Evolutionary conservation across 2,329 filamentous ascomycete genomes (phyloP).

Genomic region (Ceratocystis albifundus): DNA sequence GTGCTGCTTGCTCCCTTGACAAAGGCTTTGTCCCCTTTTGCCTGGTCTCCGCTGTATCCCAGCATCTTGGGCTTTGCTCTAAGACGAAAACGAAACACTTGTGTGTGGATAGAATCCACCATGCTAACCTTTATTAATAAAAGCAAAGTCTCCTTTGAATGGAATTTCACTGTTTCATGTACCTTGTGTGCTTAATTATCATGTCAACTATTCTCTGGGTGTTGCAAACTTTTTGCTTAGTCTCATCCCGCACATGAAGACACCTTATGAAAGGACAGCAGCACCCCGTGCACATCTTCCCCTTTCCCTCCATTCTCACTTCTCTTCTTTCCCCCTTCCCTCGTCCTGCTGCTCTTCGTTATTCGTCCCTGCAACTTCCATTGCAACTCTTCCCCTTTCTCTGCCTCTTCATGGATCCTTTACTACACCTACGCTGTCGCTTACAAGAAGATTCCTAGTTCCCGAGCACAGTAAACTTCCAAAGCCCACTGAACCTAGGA

Average conservation of each 20-base stretch:
- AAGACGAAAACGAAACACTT: not conserved
- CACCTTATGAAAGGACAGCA: not conserved
- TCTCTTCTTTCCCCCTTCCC: not conserved
- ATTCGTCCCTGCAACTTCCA: not conserved
- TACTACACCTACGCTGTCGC: not conserved
- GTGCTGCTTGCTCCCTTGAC: not conserved
- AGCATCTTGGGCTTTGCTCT: not conserved
- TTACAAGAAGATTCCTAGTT: not conserved
- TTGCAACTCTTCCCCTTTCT: not conserved
- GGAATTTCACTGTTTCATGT: not conserved
- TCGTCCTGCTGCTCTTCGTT: not conserved
- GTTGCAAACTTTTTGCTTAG: not conserved
- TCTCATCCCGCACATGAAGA: not conserved
- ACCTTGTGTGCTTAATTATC: not conserved
- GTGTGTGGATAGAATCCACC: not conserved
- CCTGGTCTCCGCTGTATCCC: not conserved
- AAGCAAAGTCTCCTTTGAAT: not conserved
- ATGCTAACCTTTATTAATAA: not conserved
- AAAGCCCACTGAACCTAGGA: not conserved
- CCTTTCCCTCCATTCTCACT: not conserved
- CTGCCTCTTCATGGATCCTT: not conserved
- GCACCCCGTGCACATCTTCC: not conserved
- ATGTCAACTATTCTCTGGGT: not conserved
- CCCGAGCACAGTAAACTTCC: not conserved
- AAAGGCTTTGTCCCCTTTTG: conserved; percentile 9